These are phyloP conservation scores for Penicillium psychrofluorescens DNA, from an alignment of 495 filamentous ascomycete genomes.

Conservation along the genomic window DNA sequence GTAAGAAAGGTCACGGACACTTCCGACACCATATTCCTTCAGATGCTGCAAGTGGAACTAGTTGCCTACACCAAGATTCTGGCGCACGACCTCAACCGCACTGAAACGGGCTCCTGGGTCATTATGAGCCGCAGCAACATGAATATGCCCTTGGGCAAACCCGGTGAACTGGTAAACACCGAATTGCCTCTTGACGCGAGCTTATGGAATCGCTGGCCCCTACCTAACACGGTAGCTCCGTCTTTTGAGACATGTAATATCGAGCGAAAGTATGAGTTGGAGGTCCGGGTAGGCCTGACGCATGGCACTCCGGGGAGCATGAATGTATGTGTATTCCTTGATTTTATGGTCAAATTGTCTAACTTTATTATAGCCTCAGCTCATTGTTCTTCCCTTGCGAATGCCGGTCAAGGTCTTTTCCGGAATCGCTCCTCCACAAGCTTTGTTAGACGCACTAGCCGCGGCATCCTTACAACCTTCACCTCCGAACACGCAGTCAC, in stretches of 20 bases:
- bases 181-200: constrained; percentile 58
- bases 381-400: constrained; percentile 65
- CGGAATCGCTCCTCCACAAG: constrained; percentile 77
- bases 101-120: constrained; percentile 61
- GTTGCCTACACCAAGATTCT: constrained; percentile 70
- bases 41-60: constrained; percentile 71
- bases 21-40: constrained; percentile 59
- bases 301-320: constrained; percentile 43
- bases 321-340: constrained; percentile 37
- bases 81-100: constrained; percentile 62
- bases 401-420: constrained; percentile 79
- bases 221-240: constrained; percentile 81
- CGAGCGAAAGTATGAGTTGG: constrained; percentile 69
- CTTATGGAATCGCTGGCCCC: constrained; percentile 59
- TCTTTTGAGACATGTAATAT: constrained; percentile 88
- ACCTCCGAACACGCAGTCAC: constrained; percentile 10
- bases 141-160: constrained; percentile 49
- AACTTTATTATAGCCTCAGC: constrained; percentile 45
- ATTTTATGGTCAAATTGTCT: constrained; percentile 8
- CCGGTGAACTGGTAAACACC: constrained; percentile 52
- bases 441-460: constrained; percentile 63
- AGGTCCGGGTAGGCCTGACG: constrained; percentile 69
- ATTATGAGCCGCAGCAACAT: constrained; percentile 62
- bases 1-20: constrained; percentile 64
- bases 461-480: constrained; percentile 26